Base-by-base conservation (phyloP, 2,329 filamentous ascomycete species). In the Pseudogymnoascus sp. region DNA sequence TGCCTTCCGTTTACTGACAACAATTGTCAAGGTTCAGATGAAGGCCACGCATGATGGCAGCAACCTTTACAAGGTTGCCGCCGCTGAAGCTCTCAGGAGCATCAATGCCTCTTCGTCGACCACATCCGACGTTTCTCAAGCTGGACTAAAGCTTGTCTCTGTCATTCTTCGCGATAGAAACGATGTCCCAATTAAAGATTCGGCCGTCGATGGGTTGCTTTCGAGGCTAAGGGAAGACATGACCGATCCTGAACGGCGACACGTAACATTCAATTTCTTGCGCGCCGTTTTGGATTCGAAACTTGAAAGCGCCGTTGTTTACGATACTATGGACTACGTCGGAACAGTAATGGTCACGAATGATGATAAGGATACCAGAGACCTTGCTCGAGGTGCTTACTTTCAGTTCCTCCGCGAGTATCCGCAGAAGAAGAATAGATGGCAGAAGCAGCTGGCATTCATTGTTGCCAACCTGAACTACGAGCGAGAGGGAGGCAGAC, bases 271-370 rank as follows among this genome's bases (percentile, higher is more conserved):
- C 78, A 96, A 91, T 71, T 97, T 99, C 76, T 78, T 99, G 64
- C 88, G 93, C 44, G 89, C 91, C 0, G 87, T 97, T 26, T 84
- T 99, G 72, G 88, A 90, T 62, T 86, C 93, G 17, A 93, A 89
- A 73, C 82, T 97, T 47, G 84, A 96, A 70, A 92, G 96, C 7
- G 88, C 93, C 0, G 83, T 89, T 44, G 87, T 99, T 31, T 99
- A 99, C 73, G 93, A 97, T 72, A 88, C 89, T 8, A 83, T 97
- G 67, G 95, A 99, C 73, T 87, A 92, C 70, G 88, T 96, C 31
- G 91, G 91, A 57, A 87, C 85, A 3, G 89, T 97, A 74, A 97
- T 97, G 93, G 89, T 99, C 64, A 96, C 90, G 50, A 97, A 97
- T 72, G 91, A 96, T 67, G 93, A 96, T 69, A 89, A 89, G 69